A percentile compares a stretch with the other conserved stretches of the same genome.
phyloP scores from a whole-genome alignment of 1,139 yeast species.

The Lodderomyces parapsilosis region DNA sequence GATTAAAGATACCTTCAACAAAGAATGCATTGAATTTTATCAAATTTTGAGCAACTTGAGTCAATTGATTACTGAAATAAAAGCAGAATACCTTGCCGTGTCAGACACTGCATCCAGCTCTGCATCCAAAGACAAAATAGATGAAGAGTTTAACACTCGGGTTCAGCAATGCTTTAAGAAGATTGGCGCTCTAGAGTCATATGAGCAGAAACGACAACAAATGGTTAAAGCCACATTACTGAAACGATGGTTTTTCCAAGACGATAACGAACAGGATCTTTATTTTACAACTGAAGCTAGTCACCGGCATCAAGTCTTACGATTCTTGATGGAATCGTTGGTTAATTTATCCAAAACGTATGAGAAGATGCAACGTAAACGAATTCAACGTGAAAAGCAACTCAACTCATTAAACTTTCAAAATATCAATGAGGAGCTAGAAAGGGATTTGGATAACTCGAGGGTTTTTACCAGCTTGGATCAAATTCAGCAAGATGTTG shows the following conservation, averaged over 20 bases:
- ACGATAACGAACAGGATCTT: slow-evolving; percentile 26
- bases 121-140: slow-evolving; percentile 53
- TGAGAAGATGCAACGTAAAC: slow-evolving; percentile 41
- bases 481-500: slow-evolving; percentile 5
- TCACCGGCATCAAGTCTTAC: slow-evolving; percentile 41
- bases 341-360: slow-evolving; percentile 34
- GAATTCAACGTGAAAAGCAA: slow-evolving; percentile 42
- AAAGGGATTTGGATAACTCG: not conserved
- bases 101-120: slow-evolving; percentile 25
- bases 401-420: slow-evolving; percentile 43
- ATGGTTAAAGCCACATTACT: slow-evolving; percentile 8
- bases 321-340: slow-evolving; percentile 36
- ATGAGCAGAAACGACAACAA: slow-evolving; percentile 46
- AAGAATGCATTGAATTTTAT: slow-evolving; percentile 50
- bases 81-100: slow-evolving; percentile 44
- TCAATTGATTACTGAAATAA: slow-evolving; percentile 37
- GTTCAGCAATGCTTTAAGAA: slow-evolving; percentile 52
- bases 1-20: slow-evolving; percentile 50
- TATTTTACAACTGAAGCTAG: slow-evolving; percentile 25
- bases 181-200: slow-evolving; percentile 47
- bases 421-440: slow-evolving; percentile 32
- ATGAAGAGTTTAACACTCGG: slow-evolving; percentile 52
- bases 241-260: slow-evolving; percentile 25
- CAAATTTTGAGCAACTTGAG: slow-evolving; percentile 38
- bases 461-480: slow-evolving; percentile 5